Conservation (phyloP, 768 basidiomycete genomes). For the Naganishia antarctica region DNA sequence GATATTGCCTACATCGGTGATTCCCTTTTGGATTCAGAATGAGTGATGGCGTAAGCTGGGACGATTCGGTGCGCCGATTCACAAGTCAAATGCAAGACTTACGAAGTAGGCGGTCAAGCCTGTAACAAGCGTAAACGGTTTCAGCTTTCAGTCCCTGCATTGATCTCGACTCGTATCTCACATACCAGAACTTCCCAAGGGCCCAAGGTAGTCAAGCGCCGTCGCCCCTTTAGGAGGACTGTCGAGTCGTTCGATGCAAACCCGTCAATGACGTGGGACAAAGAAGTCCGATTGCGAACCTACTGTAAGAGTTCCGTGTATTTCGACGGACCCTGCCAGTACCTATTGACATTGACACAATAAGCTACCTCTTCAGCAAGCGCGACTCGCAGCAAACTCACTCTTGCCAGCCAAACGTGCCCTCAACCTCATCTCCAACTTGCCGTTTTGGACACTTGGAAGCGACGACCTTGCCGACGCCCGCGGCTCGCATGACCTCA, state of each 20-base stretch:
- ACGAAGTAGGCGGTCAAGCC: constrained; percentile 89
- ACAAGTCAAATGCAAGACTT: constrained; percentile 34
- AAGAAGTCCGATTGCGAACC: background rate
- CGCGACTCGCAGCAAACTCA: constrained; percentile 1
- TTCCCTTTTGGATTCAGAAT: constrained; percentile 56
- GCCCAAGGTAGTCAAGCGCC: constrained; percentile 72
- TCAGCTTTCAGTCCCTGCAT: no score
- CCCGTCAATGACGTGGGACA: background rate
- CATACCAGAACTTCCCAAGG: constrained; percentile 69
- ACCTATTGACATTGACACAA: constrained; percentile 12
- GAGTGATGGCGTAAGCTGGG: constrained; percentile 3
- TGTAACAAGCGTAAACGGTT: constrained; percentile 35
- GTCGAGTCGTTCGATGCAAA: no score
- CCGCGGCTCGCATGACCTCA: constrained; percentile 67
- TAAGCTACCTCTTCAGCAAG: background rate
- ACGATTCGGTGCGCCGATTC: background rate
- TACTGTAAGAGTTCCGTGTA: constrained; percentile 31
- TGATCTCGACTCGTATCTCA: no score
- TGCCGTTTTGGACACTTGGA: constrained; percentile 33
- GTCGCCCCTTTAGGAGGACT: constrained; percentile 57
- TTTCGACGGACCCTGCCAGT: constrained; percentile 42
- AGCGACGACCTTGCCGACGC: constrained; percentile 66
- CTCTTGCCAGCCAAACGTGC: constrained; percentile 45
- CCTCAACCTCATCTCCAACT: constrained; percentile 29
- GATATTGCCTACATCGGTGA: constrained; percentile 71